A percentile compares a stretch with the other conserved stretches of the same genome.
Evolutionary conservation across 768 basidiomycete genomes (phyloP).

Genomic region (Phaeotremella skinneri): DNA sequence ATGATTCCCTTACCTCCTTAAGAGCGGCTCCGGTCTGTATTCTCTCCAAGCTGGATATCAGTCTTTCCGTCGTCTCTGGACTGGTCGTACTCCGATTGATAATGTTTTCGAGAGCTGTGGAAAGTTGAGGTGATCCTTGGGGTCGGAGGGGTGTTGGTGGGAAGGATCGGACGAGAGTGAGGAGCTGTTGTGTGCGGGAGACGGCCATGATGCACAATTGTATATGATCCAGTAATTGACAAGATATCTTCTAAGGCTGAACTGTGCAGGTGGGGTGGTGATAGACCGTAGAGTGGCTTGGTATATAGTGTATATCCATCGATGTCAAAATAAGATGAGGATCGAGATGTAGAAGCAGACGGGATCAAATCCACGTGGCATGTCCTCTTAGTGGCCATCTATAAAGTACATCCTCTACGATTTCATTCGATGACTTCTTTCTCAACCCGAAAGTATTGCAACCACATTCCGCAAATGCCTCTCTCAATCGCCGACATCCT

Average conservation of each 20-base stretch:
- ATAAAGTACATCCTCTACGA: no score
- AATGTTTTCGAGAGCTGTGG: constrained; percentile 40
- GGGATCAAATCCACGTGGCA: no score
- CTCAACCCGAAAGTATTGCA: neutral
- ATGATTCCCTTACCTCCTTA: neutral
- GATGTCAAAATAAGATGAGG: no score
- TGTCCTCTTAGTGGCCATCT: no score
- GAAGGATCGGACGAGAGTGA: constrained; percentile 38
- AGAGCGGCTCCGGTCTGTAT: constrained; percentile 10
- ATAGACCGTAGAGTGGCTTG: no score
- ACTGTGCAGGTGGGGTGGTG: neutral
- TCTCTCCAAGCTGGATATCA: constrained; percentile 23
- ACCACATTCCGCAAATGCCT: constrained; percentile 3
- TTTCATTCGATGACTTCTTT: no score
- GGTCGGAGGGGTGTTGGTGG: constrained; percentile 43
- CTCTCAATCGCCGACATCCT: constrained; percentile 20
- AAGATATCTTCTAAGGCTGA: neutral
- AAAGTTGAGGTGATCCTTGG: constrained; percentile 35
- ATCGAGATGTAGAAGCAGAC: no score
- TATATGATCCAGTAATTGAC: no score
- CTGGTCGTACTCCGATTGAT: constrained; percentile 23
- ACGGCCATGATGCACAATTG: neutral
- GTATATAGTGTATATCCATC: no score
- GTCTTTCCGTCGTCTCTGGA: constrained; percentile 14
- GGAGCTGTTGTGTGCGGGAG: constrained; percentile 14